Percentiles rank a stretch among this genome's conserved stretches.
Evolutionary conservation across 2,329 filamentous ascomycete genomes (phyloP).

Genomic region (Fusarium sp.): DNA sequence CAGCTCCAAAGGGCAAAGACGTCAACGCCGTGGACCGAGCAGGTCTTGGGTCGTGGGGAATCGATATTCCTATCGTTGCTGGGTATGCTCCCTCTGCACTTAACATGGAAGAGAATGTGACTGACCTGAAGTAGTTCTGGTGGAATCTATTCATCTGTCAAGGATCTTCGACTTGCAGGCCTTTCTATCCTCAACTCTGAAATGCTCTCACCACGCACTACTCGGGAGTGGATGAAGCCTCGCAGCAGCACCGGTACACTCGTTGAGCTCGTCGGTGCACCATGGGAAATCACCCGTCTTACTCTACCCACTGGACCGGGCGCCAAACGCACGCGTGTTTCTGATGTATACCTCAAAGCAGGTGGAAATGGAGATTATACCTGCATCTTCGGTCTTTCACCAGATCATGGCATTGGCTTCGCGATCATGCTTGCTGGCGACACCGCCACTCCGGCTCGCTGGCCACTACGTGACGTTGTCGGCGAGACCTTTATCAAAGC

Average conservation of each 20-base stretch:
- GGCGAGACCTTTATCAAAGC: constrained; percentile 35
- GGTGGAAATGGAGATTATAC: constrained; percentile 28
- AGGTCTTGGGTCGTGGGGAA: constrained; percentile 10
- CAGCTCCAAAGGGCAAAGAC: neutral
- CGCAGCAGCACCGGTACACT: constrained; percentile 30
- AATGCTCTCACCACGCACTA: constrained; percentile 8
- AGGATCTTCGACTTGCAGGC: constrained; percentile 26
- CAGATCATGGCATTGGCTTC: constrained; percentile 39
- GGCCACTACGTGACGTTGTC: constrained; percentile 26
- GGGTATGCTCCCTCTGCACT: constrained; percentile 9
- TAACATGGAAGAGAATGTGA: neutral
- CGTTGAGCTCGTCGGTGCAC: constrained; percentile 30
- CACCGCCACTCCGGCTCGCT: constrained; percentile 26
- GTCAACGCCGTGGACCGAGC: constrained; percentile 24
- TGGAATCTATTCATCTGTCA: constrained; percentile 18
- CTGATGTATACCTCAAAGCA: constrained; percentile 34
- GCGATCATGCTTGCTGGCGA: constrained; percentile 43
- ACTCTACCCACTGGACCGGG: constrained; percentile 37
- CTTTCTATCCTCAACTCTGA: constrained; percentile 38
- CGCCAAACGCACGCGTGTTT: constrained; percentile 23
- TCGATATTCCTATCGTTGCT: constrained; percentile 36
- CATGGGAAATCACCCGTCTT: constrained; percentile 39
- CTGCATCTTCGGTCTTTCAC: constrained; percentile 15
- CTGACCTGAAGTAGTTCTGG: constrained; percentile 13
- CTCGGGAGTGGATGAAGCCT: constrained; percentile 37